phyloP scores from a whole-genome alignment of 163 green algal species.

The Coccomyxa subellipsoidea region DNA sequence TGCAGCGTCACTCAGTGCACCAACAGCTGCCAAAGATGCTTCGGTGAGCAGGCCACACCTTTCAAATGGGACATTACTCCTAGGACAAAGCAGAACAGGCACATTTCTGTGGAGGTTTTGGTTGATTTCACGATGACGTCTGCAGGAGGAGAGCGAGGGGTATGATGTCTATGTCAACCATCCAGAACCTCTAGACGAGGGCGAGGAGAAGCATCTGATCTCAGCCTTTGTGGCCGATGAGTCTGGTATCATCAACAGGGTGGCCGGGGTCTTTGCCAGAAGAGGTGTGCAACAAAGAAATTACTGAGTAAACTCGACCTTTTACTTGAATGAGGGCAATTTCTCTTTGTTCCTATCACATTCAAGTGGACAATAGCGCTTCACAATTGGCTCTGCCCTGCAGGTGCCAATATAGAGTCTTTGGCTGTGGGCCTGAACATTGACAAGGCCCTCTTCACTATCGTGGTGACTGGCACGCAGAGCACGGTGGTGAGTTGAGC shows the following conservation, averaged over 20 bases:
- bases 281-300: constrained; percentile 45
- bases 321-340: too few relatives aligned
- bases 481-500: constrained; percentile 51
- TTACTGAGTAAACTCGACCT: background rate
- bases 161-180: constrained; percentile 86
- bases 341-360: background rate
- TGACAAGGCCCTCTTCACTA: constrained; percentile 95
- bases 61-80: too few relatives aligned
- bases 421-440: constrained; percentile 91
- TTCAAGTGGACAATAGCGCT: background rate
- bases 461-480: constrained; percentile 79
- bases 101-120: too few relatives aligned
- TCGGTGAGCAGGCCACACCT: too few relatives aligned
- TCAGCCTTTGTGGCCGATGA: constrained; percentile 96
- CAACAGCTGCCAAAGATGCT: background rate
- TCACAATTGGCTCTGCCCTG: background rate
- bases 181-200: constrained; percentile 72
- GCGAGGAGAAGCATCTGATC: constrained; percentile 89
- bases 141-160: background rate
- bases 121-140: too few relatives aligned
- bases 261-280: constrained; percentile 93
- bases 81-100: background rate
- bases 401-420: constrained; percentile 95
- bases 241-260: constrained; percentile 94
- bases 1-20: background rate